Conservation (phyloP, 73 alveolate genomes). For the Paramecium biaurelia region DNA sequence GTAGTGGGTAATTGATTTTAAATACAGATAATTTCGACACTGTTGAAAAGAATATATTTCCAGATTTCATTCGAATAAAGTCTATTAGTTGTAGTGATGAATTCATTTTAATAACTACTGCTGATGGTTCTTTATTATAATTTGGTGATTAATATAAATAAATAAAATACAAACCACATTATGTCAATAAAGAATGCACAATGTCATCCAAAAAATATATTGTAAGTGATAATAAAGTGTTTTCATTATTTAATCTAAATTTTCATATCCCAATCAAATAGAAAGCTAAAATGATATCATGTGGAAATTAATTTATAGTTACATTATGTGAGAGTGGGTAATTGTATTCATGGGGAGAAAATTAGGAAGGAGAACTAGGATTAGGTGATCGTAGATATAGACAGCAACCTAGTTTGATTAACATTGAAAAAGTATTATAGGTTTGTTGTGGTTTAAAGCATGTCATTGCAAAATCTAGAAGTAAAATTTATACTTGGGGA, state of each 20-base stretch:
- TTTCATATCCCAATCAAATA: background rate
- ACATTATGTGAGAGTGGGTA: slow-evolving; percentile 46
- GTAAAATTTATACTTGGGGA: slow-evolving; percentile 96
- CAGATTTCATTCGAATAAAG: background rate
- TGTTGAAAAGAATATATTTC: slow-evolving; percentile 27
- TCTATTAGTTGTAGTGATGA: slow-evolving; percentile 14
- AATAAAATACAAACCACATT: slow-evolving; percentile 19
- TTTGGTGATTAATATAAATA: background rate
- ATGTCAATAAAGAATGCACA: background rate
- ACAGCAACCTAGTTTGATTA: slow-evolving; percentile 80
- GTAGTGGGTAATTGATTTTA: background rate
- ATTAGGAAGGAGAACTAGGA: slow-evolving; percentile 95
- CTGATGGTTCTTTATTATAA: slow-evolving; percentile 40
- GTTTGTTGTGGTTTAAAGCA: slow-evolving; percentile 95
- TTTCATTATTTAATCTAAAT: background rate
- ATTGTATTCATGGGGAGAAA: slow-evolving; percentile 81
- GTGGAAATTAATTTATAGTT: slow-evolving; percentile 54
- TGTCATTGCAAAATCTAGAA: slow-evolving; percentile 81
- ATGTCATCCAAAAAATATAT: background rate
- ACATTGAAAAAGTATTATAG: slow-evolving; percentile 85
- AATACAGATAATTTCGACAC: background rate
- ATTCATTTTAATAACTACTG: background rate
- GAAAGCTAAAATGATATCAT: background rate
- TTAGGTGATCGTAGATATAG: slow-evolving; percentile 90
- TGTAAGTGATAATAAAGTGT: slow-evolving; percentile 30